These are phyloP conservation scores for Alternaria sp. DNA, from an alignment of 2,329 filamentous ascomycete genomes.

Conservation along the genomic window DNA sequence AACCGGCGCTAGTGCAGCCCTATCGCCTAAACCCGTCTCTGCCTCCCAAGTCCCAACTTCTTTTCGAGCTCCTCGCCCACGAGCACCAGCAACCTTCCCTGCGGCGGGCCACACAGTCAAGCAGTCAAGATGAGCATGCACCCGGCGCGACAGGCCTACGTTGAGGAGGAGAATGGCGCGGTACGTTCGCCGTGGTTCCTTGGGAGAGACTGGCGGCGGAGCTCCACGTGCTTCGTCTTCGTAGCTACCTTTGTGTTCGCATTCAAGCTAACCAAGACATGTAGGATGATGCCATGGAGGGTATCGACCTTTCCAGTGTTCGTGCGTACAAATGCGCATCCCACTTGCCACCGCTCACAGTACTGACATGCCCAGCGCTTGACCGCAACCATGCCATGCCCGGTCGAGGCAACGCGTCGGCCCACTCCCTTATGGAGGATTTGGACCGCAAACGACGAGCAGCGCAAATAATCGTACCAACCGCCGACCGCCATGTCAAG, in stretches of 20 bases:
- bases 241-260: slow-evolving; percentile 9
- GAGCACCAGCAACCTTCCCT: slow-evolving; percentile 23
- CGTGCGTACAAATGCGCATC: slow-evolving; percentile 52
- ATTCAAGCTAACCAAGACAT: slow-evolving; percentile 19
- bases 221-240: slow-evolving; percentile 23
- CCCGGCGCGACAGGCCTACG: slow-evolving; percentile 89
- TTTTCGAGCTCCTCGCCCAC: slow-evolving; percentile 27
- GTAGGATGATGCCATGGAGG: slow-evolving; percentile 63
- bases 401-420: slow-evolving; percentile 78
- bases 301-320: slow-evolving; percentile 69
- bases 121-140: slow-evolving; percentile 67
- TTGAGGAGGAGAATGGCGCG: slow-evolving; percentile 80
- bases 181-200: slow-evolving; percentile 59
- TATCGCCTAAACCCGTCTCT: slow-evolving; percentile 34
- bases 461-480: slow-evolving; percentile 88
- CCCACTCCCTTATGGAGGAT: slow-evolving; percentile 83
- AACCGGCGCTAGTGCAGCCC: slow-evolving; percentile 42
- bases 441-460: slow-evolving; percentile 91
- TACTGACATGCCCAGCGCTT: slow-evolving; percentile 50
- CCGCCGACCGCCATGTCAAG: slow-evolving; percentile 88
- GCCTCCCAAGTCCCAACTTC: slow-evolving; percentile 35
- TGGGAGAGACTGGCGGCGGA: slow-evolving; percentile 28
- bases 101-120: slow-evolving; percentile 28
- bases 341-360: not conserved
- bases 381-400: slow-evolving; percentile 89